Evolutionary conservation across 78 protist species (phyloP).

Genomic region (Creolimax fragrantissima): DNA sequence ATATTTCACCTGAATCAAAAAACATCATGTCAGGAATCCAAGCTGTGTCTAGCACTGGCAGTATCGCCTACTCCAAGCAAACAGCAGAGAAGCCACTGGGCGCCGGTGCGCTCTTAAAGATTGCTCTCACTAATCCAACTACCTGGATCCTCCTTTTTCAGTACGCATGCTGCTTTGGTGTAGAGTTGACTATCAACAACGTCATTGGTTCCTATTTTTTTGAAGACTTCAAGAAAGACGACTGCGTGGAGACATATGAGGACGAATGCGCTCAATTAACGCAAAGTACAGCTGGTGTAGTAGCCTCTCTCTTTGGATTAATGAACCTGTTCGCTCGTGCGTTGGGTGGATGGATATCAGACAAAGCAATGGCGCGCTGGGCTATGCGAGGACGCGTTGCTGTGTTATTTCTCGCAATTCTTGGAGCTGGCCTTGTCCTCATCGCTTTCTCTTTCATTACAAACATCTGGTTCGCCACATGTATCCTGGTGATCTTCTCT

Average conservation of each 20-base stretch:
- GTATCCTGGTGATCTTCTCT: background rate
- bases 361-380: background rate
- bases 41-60: background rate
- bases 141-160: background rate
- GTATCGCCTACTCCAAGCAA: background rate
- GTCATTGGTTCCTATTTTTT: background rate
- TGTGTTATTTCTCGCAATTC: background rate
- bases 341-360: background rate
- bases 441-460: background rate
- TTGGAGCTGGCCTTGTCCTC: background rate
- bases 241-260: background rate
- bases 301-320: background rate
- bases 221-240: background rate
- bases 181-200: background rate
- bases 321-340: conserved; percentile 15
- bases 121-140: background rate
- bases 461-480: background rate
- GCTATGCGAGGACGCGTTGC: background rate
- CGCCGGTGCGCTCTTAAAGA: background rate
- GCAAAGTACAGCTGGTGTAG: background rate
- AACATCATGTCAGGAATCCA: too few relatives aligned
- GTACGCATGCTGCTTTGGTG: conserved; percentile 1
- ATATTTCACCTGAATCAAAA: too few relatives aligned
- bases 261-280: background rate
- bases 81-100: background rate